Base-by-base conservation (phyloP, 2,329 filamentous ascomycete species). In the Exutisphaerella laricina region DNA sequence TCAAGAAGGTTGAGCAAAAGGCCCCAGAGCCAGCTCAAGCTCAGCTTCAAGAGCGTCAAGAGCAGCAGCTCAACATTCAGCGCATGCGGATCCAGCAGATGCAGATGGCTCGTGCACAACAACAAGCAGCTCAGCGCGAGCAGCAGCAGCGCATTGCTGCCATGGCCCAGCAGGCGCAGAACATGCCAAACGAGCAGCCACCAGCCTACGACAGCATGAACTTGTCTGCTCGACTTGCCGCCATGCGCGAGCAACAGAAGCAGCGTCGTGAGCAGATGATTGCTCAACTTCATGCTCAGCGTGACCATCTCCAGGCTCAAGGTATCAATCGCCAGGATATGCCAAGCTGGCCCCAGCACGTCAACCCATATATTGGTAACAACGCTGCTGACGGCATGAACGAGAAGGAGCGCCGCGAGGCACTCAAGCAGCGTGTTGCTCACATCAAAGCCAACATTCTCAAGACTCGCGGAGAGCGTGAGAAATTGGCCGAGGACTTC, bases 1-100 rank as follows among this genome's bases (percentile, higher is more conserved):
- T 96, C 44, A 56, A 57, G 50, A 45, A 54, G 48, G 46, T 49
- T 23, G 46, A 53, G 35, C 43, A 48, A 39, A 22, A 29, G 33
- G 3, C 43, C 17, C 23, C 49, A 39, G 39, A 38, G 34, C 17
- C 49, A 6, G 6, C 42, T 25, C 10, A 22, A 5, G n/a, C 32
- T 13, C 30, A 23, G 35, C 26, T 18, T 26, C 32, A 44, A 34
- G 40, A 44, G 35, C 26, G 13, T 26, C 32, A 44, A 34, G 40
- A 44, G 35, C 31, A 43, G 37, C 41, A 38, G 22, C 17, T 33
- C 38, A 29, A 39, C 21, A 28, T 47, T 31, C 49, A 48, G 37
- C 43, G 32, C 32, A 20, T 34, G 45, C 29, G 33, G 10, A 26
- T 41, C 8, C 46, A 43, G 32, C 38, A 41, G 17, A 43, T 43